Conservation (phyloP, 139 green algal genomes). For the Nannochloris sp. region DNA sequence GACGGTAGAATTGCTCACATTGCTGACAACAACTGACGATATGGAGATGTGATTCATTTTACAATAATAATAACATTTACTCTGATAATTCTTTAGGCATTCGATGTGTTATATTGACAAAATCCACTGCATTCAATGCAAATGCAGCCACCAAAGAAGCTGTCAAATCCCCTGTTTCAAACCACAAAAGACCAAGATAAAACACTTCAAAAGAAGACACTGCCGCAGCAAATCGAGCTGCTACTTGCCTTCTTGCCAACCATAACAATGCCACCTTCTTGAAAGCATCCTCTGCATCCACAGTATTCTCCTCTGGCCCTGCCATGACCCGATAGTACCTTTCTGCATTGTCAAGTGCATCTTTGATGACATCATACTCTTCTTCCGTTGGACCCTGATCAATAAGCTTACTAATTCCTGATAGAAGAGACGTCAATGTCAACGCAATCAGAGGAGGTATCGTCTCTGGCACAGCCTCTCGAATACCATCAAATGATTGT, state of each 20-base stretch:
- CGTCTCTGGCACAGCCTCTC: not conserved
- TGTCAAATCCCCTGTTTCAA: constrained; percentile 21
- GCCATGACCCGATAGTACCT: constrained; percentile 16
- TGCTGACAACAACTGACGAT: too few species aligned
- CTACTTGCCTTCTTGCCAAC: constrained; percentile 19
- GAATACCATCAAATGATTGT: not conserved
- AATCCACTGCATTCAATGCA: constrained; percentile 1
- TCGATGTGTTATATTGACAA: not conserved
- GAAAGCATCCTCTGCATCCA: constrained; percentile 14
- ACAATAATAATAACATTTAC: too few species aligned
- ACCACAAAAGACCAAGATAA: constrained; percentile 22
- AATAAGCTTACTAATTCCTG: constrained; percentile 14
- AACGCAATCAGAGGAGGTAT: constrained; percentile 8
- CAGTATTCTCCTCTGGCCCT: not conserved
- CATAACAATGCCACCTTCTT: constrained; percentile 17
- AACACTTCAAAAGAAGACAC: constrained; percentile 14
- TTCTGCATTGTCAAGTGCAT: constrained; percentile 28
- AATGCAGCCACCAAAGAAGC: constrained; percentile 22
- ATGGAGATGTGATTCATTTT: too few species aligned
- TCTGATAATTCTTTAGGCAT: not conserved
- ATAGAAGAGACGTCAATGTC: constrained; percentile 1
- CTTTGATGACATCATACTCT: constrained; percentile 26
- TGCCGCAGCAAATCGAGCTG: constrained; percentile 9
- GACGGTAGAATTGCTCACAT: too few species aligned
- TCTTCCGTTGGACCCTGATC: constrained; percentile 8